Evolutionary conservation across 176 grass and related monocot species (phyloP).

Genomic region (Tillandsia fasciculata): DNA sequence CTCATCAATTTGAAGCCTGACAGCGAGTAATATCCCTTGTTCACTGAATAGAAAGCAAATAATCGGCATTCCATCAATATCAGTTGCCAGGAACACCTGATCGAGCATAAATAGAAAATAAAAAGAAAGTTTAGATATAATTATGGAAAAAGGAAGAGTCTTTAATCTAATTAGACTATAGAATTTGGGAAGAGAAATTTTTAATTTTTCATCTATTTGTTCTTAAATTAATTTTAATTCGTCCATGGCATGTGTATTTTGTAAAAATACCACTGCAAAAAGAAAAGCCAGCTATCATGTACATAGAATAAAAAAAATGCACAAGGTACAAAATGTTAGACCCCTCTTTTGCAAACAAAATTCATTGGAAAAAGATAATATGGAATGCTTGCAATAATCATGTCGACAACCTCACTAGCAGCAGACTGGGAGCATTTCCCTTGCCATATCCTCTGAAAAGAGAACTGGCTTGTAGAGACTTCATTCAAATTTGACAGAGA

Average conservation of each 20-base stretch:
- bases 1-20: conserved; percentile 64
- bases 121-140: conserved; percentile 2
- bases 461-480: conserved; percentile 41
- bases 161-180: too few relatives aligned
- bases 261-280: neutral
- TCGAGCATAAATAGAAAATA: conserved; percentile 12
- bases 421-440: conserved; percentile 61
- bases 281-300: neutral
- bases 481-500: conserved; percentile 32
- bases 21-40: conserved; percentile 67
- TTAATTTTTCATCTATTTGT: neutral
- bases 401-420: conserved; percentile 67
- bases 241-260: neutral
- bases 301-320: too few relatives aligned
- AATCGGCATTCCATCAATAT: conserved; percentile 78
- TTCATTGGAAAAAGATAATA: neutral
- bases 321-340: too few relatives aligned
- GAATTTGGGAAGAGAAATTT: neutral
- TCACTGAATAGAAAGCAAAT: conserved; percentile 77
- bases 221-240: too few relatives aligned
- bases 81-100: conserved; percentile 87
- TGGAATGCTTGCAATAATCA: neutral
- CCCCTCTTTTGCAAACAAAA: neutral
- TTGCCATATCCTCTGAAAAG: conserved; percentile 83
- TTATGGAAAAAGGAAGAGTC: too few relatives aligned